Evolutionary conservation across 2,329 filamentous ascomycete species (phyloP), one percentile per base, ranked within the genome.

Genomic region (Neurospora crassa): DNA sequence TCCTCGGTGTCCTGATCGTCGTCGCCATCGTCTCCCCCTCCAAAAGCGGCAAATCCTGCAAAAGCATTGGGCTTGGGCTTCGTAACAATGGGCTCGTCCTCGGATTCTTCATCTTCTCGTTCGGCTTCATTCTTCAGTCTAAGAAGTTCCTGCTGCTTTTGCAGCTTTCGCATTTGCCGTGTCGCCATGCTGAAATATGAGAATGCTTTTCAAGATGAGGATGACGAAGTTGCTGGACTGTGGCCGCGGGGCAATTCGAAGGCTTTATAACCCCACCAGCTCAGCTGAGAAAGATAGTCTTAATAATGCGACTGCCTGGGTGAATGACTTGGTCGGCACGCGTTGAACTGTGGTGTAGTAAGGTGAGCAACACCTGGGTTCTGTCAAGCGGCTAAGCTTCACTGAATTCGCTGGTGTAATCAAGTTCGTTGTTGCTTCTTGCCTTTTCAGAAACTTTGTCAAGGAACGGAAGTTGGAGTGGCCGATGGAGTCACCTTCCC

Each of bases 161-260:
- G 84, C 43, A 87, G 79, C 78, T 84, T 87, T 67, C 85, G 83
- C 63, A 87, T 77, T 74, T 87, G 85, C 67, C 85, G 80, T 71
- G 80, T 86, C 24, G 85, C 86, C 85, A 87, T 87, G 45, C 43
- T 63, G 68, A 8, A 34, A 41, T 37, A 67, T 43, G 70, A 42
- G 34, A 59, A 67, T 40, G 72, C 45, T 70, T 67, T 70, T 70
- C 53, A 75, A 71, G 63, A 72, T 42, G 34, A 73, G 73, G 73
- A 75, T 73, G 75, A 72, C 74, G 70, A 76, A 67, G 70, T 43
- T 67, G 70, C 71, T 70, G 72, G 74, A 68, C 73, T 76, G 74
- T 74, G 72, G 71, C 63, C 67, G 41, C 29, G 53, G 53, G 53
- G 53, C 53, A 63, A 63, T 18, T 18, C 14, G 3, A 8, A 34